Evolutionary conservation across 1,139 yeast species (phyloP).

Genomic region (Yamadazyma triangularis): DNA sequence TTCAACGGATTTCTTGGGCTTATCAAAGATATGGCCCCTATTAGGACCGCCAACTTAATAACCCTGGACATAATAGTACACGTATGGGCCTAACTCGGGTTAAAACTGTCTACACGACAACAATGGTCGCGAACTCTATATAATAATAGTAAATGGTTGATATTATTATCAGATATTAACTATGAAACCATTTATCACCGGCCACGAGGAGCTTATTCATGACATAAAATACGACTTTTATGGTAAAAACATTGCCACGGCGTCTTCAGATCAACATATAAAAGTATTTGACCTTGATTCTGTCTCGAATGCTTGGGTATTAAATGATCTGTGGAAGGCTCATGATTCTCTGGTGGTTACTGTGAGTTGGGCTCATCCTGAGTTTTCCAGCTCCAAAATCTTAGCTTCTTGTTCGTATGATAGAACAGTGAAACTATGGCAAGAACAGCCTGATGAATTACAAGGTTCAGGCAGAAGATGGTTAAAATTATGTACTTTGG

Average conservation of each 20-base stretch:
- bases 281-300: constrained; percentile 76
- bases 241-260: constrained; percentile 86
- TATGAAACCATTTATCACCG: constrained; percentile 72
- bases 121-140: too few relatives aligned
- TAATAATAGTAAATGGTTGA: too few relatives aligned
- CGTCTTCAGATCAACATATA: constrained; percentile 88
- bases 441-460: constrained; percentile 77
- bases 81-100: too few relatives aligned
- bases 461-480: constrained; percentile 78
- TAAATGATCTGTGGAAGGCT: constrained; percentile 89
- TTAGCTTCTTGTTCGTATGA: constrained; percentile 89
- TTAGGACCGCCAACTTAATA: constrained; percentile 14
- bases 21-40: constrained; percentile 16
- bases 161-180: too few relatives aligned
- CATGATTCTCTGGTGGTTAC: constrained; percentile 86
- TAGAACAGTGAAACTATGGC: constrained; percentile 85
- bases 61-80: too few relatives aligned
- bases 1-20: constrained; percentile 33
- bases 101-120: too few relatives aligned
- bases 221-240: constrained; percentile 87
- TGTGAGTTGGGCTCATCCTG: constrained; percentile 92
- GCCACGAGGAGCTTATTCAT: constrained; percentile 88
- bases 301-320: constrained; percentile 58
- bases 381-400: constrained; percentile 69
- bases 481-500: constrained; percentile 68